Conservation (phyloP, 2,329 filamentous ascomycete genomes). For the Nemania sp. region DNA sequence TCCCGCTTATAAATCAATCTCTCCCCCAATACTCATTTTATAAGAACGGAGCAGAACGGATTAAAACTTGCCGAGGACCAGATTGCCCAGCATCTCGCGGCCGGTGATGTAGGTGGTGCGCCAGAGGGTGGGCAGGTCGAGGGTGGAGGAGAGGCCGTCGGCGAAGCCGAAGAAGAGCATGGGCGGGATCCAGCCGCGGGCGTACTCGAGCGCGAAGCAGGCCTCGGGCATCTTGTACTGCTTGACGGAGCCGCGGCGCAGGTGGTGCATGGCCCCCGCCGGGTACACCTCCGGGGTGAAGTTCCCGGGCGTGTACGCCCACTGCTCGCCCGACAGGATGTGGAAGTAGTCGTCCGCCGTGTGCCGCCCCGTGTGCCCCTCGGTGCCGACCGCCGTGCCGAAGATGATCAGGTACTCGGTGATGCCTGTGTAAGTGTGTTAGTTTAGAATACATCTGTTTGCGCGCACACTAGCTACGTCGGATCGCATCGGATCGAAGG, state of each 20-base stretch:
- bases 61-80: constrained; percentile 72
- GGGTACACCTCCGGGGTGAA: constrained; percentile 72
- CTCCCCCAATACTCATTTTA: no score
- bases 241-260: constrained; percentile 71
- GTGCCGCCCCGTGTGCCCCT: constrained; percentile 86
- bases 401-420: constrained; percentile 93
- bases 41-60: no score
- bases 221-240: constrained; percentile 79
- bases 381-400: constrained; percentile 79
- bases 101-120: constrained; percentile 74
- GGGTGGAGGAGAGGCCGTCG: constrained; percentile 76
- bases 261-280: constrained; percentile 70
- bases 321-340: constrained; percentile 78
- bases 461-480: no score
- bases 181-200: constrained; percentile 85
- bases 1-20: no score
- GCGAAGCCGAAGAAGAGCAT: constrained; percentile 92
- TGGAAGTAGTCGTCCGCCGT: constrained; percentile 95
- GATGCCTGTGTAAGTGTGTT: constrained; percentile 52
- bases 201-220: constrained; percentile 84
- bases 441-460: background rate
- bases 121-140: constrained; percentile 86
- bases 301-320: constrained; percentile 70
- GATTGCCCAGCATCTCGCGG: constrained; percentile 73
- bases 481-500: no score